These are phyloP conservation scores for Mycena filopes DNA, from an alignment of 768 basidiomycete species.

Conservation along the genomic window DNA sequence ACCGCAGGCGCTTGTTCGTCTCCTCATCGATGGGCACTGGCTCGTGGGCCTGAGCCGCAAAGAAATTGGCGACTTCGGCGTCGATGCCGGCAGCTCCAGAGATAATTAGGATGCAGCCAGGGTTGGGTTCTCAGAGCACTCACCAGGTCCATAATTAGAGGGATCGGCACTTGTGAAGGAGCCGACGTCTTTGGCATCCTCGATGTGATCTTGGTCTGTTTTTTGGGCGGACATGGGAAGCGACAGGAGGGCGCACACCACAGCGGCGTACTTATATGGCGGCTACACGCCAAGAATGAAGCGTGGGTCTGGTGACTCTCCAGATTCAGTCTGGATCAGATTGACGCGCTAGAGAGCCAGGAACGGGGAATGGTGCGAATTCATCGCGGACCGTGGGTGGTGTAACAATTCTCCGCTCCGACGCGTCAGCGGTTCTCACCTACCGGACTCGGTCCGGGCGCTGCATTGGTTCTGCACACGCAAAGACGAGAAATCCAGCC, in stretches of 20 bases:
- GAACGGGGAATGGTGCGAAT: not conserved
- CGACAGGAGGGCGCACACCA: conserved; percentile 5
- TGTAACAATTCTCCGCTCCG: too few species aligned
- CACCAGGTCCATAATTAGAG: conserved; percentile 26
- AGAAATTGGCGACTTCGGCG: conserved; percentile 58
- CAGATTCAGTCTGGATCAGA: conserved; percentile 4
- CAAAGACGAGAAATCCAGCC: too few species aligned
- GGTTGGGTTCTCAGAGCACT: not conserved
- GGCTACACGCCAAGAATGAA: not conserved
- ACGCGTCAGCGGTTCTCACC: too few species aligned
- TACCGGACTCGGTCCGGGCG: too few species aligned
- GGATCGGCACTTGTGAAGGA: conserved; percentile 45
- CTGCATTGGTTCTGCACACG: too few species aligned
- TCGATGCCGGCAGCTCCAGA: conserved; percentile 48
- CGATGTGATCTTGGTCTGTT: conserved; percentile 19
- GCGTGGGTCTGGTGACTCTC: conserved; percentile 14
- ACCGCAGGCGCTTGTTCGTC: conserved; percentile 53
- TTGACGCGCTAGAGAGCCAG: conserved; percentile 11
- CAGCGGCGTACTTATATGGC: conserved; percentile 9
- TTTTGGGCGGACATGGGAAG: conserved; percentile 18
- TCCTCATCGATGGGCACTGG: conserved; percentile 52
- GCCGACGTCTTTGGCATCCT: conserved; percentile 45
- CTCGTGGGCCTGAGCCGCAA: conserved; percentile 41
- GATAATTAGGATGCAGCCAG: conserved; percentile 11
- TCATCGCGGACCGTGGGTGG: too few species aligned